Percentiles rank a stretch among this genome's conserved stretches.
Conservation (phyloP, 345 rosid species). For the Syzygium aqueum region DNA sequence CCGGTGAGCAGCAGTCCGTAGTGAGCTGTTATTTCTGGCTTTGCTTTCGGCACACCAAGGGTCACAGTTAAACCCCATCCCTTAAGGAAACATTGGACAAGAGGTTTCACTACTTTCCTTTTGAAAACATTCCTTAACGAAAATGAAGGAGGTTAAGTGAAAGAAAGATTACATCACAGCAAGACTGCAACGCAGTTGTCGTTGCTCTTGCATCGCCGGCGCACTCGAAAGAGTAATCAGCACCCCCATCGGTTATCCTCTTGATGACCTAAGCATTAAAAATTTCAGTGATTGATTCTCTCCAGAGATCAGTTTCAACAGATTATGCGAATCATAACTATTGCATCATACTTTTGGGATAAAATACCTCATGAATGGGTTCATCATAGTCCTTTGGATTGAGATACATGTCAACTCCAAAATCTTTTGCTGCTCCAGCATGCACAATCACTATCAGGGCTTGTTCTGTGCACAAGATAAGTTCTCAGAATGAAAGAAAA, state of each 20-base stretch:
- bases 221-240: constrained; percentile 87
- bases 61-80: constrained; percentile 94
- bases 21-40: constrained; percentile 73
- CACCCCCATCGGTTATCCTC: constrained; percentile 73
- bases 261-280: constrained; percentile 52
- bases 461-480: background rate
- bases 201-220: constrained; percentile 62
- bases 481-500: background rate
- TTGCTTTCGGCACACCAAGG: constrained; percentile 83
- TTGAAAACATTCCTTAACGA: background rate
- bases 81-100: constrained; percentile 13
- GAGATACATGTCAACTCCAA: constrained; percentile 74
- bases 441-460: background rate
- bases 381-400: constrained; percentile 55
- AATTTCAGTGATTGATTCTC: background rate
- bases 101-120: background rate
- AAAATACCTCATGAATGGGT: constrained; percentile 74
- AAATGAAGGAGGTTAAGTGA: background rate
- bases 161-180: constrained; percentile 55
- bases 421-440: constrained; percentile 54
- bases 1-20: constrained; percentile 66
- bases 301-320: background rate
- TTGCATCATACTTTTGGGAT: background rate
- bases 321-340: background rate
- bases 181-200: constrained; percentile 77